Conservation (phyloP, 2,329 filamentous ascomycete genomes). For the Colletotrichum sp. region DNA sequence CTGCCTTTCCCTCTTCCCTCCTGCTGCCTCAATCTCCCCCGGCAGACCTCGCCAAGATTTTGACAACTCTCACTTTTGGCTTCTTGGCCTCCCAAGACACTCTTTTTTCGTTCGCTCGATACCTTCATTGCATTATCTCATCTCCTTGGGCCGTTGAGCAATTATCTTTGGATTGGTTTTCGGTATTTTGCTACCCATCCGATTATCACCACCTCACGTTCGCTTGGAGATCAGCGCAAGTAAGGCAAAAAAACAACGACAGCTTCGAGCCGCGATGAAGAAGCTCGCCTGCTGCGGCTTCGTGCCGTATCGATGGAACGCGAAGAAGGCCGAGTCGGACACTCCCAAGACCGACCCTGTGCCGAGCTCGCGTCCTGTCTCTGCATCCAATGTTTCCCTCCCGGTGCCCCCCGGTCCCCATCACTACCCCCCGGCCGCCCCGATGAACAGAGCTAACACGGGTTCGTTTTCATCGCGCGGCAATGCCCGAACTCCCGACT, state of each 20-base stretch:
- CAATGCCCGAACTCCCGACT: background rate
- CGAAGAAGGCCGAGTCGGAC: background rate
- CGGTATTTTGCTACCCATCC: slow-evolving; percentile 13
- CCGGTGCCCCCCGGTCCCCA: background rate
- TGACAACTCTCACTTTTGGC: background rate
- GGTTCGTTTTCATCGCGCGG: slow-evolving; percentile 9
- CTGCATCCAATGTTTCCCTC: background rate
- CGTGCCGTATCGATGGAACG: background rate
- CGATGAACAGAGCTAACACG: background rate
- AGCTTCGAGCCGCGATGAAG: background rate
- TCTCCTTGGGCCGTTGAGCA: slow-evolving; percentile 6
- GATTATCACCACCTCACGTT: slow-evolving; percentile 11
- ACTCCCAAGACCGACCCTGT: background rate
- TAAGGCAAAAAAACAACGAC: background rate
- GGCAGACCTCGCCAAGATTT: background rate
- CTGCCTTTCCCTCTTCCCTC: background rate
- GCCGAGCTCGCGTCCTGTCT: background rate
- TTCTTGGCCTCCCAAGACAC: background rate
- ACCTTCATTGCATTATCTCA: slow-evolving; percentile 13
- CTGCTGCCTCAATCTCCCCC: background rate
- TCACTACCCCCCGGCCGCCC: background rate
- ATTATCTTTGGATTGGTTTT: slow-evolving; percentile 17
- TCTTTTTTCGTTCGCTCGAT: background rate
- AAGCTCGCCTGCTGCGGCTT: background rate
- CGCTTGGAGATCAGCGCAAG: slow-evolving; percentile 8